Evolutionary conservation across 2,329 filamentous ascomycete species (phyloP).

Genomic region (Cordyceps militaris): DNA sequence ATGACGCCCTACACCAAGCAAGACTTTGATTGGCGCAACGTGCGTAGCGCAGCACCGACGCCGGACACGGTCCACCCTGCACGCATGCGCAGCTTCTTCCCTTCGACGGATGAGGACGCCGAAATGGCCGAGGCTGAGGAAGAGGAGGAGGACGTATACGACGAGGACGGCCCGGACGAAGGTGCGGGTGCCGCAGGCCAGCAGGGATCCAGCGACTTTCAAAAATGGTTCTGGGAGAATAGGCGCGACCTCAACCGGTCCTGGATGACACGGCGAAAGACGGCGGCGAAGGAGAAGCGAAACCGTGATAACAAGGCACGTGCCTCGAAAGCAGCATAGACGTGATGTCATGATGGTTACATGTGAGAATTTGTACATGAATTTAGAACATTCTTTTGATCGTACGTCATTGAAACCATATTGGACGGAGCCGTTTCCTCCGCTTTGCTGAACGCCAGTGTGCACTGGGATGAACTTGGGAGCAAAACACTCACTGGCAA

Average conservation of each 20-base stretch:
- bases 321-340: slow-evolving; percentile 33
- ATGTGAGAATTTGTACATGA: neutral
- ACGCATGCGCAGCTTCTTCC: slow-evolving; percentile 51
- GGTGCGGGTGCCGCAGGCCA: slow-evolving; percentile 8
- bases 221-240: slow-evolving; percentile 63
- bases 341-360: slow-evolving; percentile 6
- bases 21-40: slow-evolving; percentile 65
- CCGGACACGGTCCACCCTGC: slow-evolving; percentile 82
- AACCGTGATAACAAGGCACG: slow-evolving; percentile 57
- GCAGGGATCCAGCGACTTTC: slow-evolving; percentile 45
- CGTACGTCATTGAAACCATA: neutral
- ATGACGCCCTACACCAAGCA: slow-evolving; percentile 77
- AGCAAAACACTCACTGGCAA: neutral
- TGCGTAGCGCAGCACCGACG: slow-evolving; percentile 88
- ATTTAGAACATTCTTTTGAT: neutral
- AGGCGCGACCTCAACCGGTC: slow-evolving; percentile 56
- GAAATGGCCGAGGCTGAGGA: slow-evolving; percentile 22
- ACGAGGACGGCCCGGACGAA: slow-evolving; percentile 1
- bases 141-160: slow-evolving; percentile 17
- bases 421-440: neutral
- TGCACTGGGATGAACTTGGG: neutral
- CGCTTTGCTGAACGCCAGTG: neutral
- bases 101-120: slow-evolving; percentile 38
- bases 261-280: slow-evolving; percentile 59
- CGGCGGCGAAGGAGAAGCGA: slow-evolving; percentile 57